phyloP scores from a whole-genome alignment of 1,139 yeast genomes.

The Blastobotrys buckinghamii region DNA sequence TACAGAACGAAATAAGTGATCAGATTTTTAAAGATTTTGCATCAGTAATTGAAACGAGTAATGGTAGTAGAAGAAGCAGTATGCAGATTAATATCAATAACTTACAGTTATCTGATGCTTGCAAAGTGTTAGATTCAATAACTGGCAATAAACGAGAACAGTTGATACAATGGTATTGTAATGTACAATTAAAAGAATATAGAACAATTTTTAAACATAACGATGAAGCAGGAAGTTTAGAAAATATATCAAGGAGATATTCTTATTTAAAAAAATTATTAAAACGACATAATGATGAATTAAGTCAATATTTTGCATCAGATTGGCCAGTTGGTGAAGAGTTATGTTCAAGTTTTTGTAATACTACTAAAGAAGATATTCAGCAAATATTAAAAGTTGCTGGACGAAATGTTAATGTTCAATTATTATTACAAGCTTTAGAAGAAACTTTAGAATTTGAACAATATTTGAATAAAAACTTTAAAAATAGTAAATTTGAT shows the following conservation, averaged over 20 bases:
- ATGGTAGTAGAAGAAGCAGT: slow-evolving; percentile 18
- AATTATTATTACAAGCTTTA: slow-evolving; percentile 52
- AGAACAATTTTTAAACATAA: slow-evolving; percentile 63
- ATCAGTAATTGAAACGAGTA: slow-evolving; percentile 32
- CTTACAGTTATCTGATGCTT: slow-evolving; percentile 47
- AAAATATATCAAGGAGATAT: slow-evolving; percentile 74
- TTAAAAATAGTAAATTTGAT: slow-evolving; percentile 34
- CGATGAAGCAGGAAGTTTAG: slow-evolving; percentile 93
- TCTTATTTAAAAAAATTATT: slow-evolving; percentile 73
- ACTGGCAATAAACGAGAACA: slow-evolving; percentile 57
- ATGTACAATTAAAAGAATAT: slow-evolving; percentile 65
- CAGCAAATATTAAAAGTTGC: slow-evolving; percentile 38
- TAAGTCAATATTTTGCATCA: slow-evolving; percentile 53
- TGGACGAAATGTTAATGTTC: slow-evolving; percentile 43
- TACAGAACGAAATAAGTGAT: slow-evolving; percentile 62
- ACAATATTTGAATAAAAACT: slow-evolving; percentile 55
- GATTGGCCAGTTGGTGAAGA: slow-evolving; percentile 66
- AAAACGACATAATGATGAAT: slow-evolving; percentile 50
- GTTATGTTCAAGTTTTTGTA: slow-evolving; percentile 59
- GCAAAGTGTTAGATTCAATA: slow-evolving; percentile 63
- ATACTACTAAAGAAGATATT: slow-evolving; percentile 63
- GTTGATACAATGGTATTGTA: slow-evolving; percentile 69
- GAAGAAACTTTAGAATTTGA: slow-evolving; percentile 76
- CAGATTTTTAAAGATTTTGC: slow-evolving; percentile 75
- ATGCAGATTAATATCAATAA: slow-evolving; percentile 14